Evolutionary conservation across 306 rosid genomes (phyloP).

Genomic region (Rosa multiflora): DNA sequence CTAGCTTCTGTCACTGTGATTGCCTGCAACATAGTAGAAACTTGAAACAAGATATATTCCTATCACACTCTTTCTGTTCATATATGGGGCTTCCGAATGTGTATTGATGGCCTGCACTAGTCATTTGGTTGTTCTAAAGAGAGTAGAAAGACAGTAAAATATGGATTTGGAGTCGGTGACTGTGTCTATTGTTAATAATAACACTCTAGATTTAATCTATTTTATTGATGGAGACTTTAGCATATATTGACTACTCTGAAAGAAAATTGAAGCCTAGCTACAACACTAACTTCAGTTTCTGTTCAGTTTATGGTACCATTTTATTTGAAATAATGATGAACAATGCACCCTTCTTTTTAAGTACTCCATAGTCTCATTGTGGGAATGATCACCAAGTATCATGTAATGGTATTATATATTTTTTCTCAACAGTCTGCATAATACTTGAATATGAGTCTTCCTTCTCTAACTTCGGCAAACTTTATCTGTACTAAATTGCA

Average conservation of each 20-base stretch:
- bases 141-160: not conserved
- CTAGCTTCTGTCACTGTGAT: not conserved
- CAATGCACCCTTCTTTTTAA: not conserved
- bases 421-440: not conserved
- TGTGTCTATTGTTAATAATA: not conserved
- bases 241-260: not conserved
- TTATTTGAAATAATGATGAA: not conserved
- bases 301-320: slow-evolving; percentile 8
- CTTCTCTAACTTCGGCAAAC: slow-evolving; percentile 18
- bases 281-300: not conserved
- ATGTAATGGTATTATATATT: not conserved
- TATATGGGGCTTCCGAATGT: not conserved
- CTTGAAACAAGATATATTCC: not conserved
- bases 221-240: not conserved
- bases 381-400: not conserved
- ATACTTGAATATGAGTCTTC: slow-evolving; percentile 11
- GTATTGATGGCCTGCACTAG: not conserved
- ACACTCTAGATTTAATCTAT: not conserved
- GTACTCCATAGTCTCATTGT: not conserved
- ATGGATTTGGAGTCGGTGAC: not conserved
- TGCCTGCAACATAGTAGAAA: not conserved
- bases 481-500: slow-evolving; percentile 40
- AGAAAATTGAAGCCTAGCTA: not conserved
- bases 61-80: not conserved
- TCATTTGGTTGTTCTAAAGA: not conserved